Conservation (phyloP, 1,139 yeast genomes). For the Magnusiomyces fungicola region DNA sequence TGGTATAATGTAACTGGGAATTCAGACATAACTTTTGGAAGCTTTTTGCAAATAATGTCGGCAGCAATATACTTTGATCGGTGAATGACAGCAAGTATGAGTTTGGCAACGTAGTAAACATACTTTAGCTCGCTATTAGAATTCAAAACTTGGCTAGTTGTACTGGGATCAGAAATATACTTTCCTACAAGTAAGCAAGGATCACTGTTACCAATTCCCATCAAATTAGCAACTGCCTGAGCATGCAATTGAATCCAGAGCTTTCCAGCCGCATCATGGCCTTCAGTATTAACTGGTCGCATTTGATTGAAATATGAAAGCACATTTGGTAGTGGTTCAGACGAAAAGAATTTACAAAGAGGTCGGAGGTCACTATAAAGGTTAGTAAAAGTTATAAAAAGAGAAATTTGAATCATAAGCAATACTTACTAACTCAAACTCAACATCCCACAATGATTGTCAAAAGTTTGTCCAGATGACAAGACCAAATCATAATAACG, state of each 20-base stretch:
- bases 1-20: slow-evolving; percentile 27
- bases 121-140: slow-evolving; percentile 21
- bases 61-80: slow-evolving; percentile 25
- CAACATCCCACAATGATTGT: slow-evolving; percentile 26
- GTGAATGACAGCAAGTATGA: slow-evolving; percentile 25
- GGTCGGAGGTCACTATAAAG: slow-evolving; percentile 27
- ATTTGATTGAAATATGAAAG: slow-evolving; percentile 24
- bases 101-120: slow-evolving; percentile 23
- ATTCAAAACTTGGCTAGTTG: slow-evolving; percentile 13
- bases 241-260: slow-evolving; percentile 29
- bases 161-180: slow-evolving; percentile 17
- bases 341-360: slow-evolving; percentile 27
- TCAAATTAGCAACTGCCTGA: slow-evolving; percentile 23
- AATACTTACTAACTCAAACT: slow-evolving; percentile 24
- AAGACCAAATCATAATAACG: slow-evolving; percentile 28
- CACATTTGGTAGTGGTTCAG: slow-evolving; percentile 25
- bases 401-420: not conserved
- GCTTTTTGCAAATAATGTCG: slow-evolving; percentile 22
- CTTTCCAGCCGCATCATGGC: slow-evolving; percentile 22
- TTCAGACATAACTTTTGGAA: slow-evolving; percentile 23
- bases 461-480: slow-evolving; percentile 27
- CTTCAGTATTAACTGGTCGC: slow-evolving; percentile 23
- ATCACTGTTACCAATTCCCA: slow-evolving; percentile 24
- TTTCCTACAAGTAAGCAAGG: slow-evolving; percentile 24
- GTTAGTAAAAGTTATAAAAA: not conserved